Percentiles rank a stretch among this genome's conserved stretches.
These are phyloP conservation scores for Luvunga scandens DNA, from an alignment of 345 rosid genomes.

Conservation along the genomic window DNA sequence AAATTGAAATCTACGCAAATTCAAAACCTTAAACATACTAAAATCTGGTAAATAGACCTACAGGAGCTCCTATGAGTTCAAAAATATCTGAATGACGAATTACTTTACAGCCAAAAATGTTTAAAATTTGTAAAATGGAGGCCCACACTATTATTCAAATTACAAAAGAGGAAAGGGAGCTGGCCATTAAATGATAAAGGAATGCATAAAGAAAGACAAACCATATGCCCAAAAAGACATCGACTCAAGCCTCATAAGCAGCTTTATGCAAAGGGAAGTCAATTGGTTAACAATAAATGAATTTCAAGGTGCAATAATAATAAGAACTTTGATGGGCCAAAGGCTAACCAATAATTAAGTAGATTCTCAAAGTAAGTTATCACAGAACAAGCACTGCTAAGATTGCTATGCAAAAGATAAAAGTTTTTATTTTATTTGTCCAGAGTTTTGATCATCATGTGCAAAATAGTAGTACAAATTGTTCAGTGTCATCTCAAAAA, in stretches of 20 bases:
- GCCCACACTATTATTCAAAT: not conserved
- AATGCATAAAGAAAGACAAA: too few species aligned
- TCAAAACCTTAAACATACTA: not conserved
- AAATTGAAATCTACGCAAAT: not conserved
- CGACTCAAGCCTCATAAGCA: too few species aligned
- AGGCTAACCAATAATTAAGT: not conserved
- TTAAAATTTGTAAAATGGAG: too few species aligned
- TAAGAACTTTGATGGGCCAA: not conserved
- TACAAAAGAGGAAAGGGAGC: not conserved
- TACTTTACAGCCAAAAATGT: not conserved
- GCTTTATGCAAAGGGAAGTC: too few species aligned
- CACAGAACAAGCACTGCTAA: not conserved
- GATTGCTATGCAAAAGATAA: not conserved
- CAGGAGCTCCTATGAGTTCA: not conserved
- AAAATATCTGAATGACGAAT: not conserved
- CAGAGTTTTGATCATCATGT: not conserved
- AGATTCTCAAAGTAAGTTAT: not conserved
- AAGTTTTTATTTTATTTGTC: not conserved
- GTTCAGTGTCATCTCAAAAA: not conserved
- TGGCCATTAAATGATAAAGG: too few species aligned
- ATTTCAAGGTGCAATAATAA: not conserved
- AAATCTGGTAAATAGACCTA: not conserved
- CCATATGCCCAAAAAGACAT: too few species aligned
- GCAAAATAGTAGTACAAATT: not conserved
- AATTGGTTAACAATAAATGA: too few species aligned